Percentiles rank a stretch among this genome's conserved stretches.
Evolutionary conservation across 305 asterid genomes (phyloP).

Genomic region (Vinca major): DNA sequence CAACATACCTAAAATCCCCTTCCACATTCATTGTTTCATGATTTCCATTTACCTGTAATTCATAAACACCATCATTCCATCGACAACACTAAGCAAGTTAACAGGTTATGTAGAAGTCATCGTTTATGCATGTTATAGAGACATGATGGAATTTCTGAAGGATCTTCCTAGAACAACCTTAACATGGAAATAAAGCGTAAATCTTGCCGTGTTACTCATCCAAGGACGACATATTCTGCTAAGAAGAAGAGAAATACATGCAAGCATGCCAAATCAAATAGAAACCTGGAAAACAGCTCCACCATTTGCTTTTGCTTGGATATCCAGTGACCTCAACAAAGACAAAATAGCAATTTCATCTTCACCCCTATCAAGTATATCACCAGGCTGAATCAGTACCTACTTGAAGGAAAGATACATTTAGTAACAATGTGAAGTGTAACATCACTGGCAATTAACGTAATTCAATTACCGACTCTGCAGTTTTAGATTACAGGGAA

Average conservation of each 20-base stretch:
- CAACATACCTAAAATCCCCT: conserved; percentile 82
- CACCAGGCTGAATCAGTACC: conserved; percentile 91
- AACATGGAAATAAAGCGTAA: background rate
- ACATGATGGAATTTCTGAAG: background rate
- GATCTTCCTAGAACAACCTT: background rate
- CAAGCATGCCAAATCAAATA: conserved; percentile 4
- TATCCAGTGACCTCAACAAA: conserved; percentile 57
- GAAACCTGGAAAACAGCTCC: conserved; percentile 96
- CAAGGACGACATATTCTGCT: background rate
- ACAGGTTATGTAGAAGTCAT: background rate
- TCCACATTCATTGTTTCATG: conserved; percentile 96
- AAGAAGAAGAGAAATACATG: background rate
- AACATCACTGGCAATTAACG: background rate
- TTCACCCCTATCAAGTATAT: conserved; percentile 90
- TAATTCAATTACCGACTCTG: background rate
- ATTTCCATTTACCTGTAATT: conserved; percentile 72
- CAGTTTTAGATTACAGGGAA: background rate
- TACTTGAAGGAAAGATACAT: conserved; percentile 17
- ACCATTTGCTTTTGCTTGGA: conserved; percentile 83
- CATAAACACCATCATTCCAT: background rate
- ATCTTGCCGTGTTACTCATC: background rate
- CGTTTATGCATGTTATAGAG: background rate
- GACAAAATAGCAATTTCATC: conserved; percentile 92
- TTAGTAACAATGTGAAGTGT: background rate
- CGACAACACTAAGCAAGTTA: background rate